Evolutionary conservation across 2,329 filamentous ascomycete genomes (phyloP).

Genomic region (Metarhizium humberi): DNA sequence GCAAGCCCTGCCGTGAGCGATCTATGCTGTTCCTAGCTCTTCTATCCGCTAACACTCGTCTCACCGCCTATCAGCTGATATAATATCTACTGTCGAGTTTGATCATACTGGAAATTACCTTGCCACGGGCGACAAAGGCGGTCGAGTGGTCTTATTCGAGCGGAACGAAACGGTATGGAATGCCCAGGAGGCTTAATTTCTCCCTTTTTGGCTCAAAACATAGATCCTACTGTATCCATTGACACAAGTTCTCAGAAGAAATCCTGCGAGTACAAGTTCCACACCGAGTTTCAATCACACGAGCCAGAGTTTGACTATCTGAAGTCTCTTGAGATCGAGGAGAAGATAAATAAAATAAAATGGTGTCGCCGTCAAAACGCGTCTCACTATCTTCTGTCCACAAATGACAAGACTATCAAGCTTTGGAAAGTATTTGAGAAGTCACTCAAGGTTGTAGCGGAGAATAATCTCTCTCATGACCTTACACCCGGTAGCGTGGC

Average conservation of each 20-base stretch:
- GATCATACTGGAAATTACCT: constrained; percentile 86
- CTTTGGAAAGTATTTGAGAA: constrained; percentile 99
- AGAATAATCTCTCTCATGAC: constrained; percentile 96
- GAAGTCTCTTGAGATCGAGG: constrained; percentile 98
- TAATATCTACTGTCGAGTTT: constrained; percentile 86
- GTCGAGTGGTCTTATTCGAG: constrained; percentile 77
- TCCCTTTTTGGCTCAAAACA: neutral
- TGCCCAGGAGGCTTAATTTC: neutral
- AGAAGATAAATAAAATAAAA: constrained; percentile 99
- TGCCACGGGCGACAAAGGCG: constrained; percentile 83
- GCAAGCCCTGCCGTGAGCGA: constrained; percentile 9
- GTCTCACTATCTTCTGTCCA: constrained; percentile 94
- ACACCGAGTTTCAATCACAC: constrained; percentile 99
- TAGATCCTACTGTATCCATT: neutral
- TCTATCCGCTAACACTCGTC: constrained; percentile 9
- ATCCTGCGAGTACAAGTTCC: constrained; percentile 99
- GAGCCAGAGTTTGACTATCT: constrained; percentile 99
- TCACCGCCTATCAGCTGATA: constrained; percentile 54
- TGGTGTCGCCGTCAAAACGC: constrained; percentile 98
- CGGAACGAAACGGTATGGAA: constrained; percentile 82
- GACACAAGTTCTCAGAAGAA: constrained; percentile 63
- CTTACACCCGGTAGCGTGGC: constrained; percentile 67
- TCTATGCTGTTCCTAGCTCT: constrained; percentile 4
- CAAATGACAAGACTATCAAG: constrained; percentile 99
- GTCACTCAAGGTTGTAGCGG: constrained; percentile 94